Conservation (phyloP, 441 rosid genomes). For the Eutrema salsugineum region DNA sequence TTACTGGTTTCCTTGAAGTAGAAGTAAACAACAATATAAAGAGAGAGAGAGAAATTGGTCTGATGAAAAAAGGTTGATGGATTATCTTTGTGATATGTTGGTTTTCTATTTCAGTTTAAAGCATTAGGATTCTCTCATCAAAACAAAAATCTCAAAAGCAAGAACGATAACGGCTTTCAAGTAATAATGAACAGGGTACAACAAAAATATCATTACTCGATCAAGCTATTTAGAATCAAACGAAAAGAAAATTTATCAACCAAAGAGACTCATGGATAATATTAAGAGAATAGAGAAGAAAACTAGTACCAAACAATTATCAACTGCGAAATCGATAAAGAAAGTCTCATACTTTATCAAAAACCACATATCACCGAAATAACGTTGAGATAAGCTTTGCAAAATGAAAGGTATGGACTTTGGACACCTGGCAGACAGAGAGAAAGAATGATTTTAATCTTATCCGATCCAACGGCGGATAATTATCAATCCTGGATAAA, state of each 20-base stretch:
- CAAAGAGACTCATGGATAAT: not conserved
- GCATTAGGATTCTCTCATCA: not conserved
- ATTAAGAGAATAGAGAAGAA: not conserved
- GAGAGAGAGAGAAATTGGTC: not conserved
- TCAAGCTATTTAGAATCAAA: not conserved
- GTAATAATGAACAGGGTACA: not conserved
- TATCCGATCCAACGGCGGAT: not conserved
- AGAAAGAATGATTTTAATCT: not conserved
- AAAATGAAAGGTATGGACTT: not conserved
- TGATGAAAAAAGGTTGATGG: not conserved
- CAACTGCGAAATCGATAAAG: not conserved
- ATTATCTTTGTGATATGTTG: not conserved
- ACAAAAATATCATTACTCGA: not conserved
- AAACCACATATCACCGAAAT: not conserved
- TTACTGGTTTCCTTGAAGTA: too few relatives aligned
- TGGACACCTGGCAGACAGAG: not conserved
- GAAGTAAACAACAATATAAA: too few relatives aligned
- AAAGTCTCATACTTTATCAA: not conserved
- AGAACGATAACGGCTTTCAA: conserved; percentile 5
- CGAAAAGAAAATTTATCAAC: not conserved
- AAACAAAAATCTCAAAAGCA: not conserved
- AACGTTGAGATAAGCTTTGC: conserved; percentile 22
- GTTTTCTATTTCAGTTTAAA: not conserved
- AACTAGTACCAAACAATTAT: not conserved
- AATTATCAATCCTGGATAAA: not conserved